These are phyloP conservation scores for Trifolium fragiferum DNA, from an alignment of 306 rosid genomes.

Conservation along the genomic window DNA sequence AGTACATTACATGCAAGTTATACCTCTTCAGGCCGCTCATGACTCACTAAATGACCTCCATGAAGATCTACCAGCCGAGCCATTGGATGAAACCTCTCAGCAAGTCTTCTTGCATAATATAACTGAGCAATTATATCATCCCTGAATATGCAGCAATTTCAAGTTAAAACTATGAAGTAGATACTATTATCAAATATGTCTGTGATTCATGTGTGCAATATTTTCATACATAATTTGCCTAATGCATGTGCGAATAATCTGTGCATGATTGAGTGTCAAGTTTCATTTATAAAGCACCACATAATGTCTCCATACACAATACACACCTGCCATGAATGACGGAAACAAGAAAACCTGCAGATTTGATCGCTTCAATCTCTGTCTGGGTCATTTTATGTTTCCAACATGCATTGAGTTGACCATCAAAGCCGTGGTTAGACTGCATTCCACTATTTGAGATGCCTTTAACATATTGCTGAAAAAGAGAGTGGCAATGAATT, in stretches of 20 bases:
- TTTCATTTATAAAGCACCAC: conserved; percentile 13
- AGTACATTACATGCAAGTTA: conserved; percentile 22
- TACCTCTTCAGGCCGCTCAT: conserved; percentile 91
- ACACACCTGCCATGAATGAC: conserved; percentile 92
- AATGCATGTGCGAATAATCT: background rate
- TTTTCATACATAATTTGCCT: conserved; percentile 36
- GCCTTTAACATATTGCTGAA: conserved; percentile 88
- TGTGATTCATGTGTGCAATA: background rate
- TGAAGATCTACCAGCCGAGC: conserved; percentile 94
- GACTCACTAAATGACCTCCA: conserved; percentile 97
- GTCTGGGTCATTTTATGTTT: conserved; percentile 72
- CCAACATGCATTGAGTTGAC: conserved; percentile 95
- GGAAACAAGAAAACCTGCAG: conserved; percentile 82
- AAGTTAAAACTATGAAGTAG: conserved; percentile 25
- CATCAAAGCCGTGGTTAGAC: conserved; percentile 77
- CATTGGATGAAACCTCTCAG: conserved; percentile 76
- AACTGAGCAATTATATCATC: conserved; percentile 91
- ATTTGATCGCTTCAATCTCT: conserved; percentile 71
- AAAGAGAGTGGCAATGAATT: conserved; percentile 31
- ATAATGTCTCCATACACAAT: conserved; percentile 17
- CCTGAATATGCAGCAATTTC: conserved; percentile 52
- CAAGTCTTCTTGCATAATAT: conserved; percentile 74
- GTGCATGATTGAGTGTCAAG: conserved; percentile 10
- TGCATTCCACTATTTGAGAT: conserved; percentile 91
- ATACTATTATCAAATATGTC: background rate